Evolutionary conservation across 2,329 filamentous ascomycete species (phyloP), one percentile per base, ranked within the genome.

Genomic region (Aspergillus sp.): DNA sequence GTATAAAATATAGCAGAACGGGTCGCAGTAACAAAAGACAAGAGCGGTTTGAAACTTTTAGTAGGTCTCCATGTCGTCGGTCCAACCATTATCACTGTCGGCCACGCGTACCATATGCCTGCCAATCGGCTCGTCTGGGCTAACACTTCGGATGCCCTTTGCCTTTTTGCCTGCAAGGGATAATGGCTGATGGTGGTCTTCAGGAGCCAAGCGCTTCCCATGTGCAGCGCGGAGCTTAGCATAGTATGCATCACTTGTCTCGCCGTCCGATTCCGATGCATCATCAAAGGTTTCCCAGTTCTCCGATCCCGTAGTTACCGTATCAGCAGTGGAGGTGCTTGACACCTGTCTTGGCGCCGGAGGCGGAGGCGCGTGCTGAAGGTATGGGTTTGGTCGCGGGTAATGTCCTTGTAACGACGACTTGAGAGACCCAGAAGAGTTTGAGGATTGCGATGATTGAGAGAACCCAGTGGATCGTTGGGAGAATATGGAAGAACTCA

Each of bases 231-330:
- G 84, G 54, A 93, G 78, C 74, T 90, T 91, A 63, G 90, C 89
- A 69, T 91, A 91, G 74, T 96, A 96, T 9, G 86, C 82, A 60
- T 95, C 90, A 4, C 87, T 87, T 0, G 84, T 84, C 70, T 96
- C 92, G 23, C 80, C 79, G 70, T 93, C 90, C 0, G 83, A 81
- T 67, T 91, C 90, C 0, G 89, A 91, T 64, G 84, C 86, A 72
- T 96, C 91, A 66, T 95, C 93, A 68, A 95, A 98, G 9, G 93
- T 96, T 75, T 98, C 93, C 93, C 93, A 98, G 73, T 98, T 98
- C 76, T 98, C 93, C 3, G 91, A 96, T 1, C 90, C 91, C 5
- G 90, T 91, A 24, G 90, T 82, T 21, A 82, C 82, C 1, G 89
- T 91, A n/a, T 78, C 78, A 21, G 79, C 76, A 2, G 79, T 78